Base-by-base conservation (phyloP, 2,329 filamentous ascomycete species). In the Alternaria novae-zelandiae region DNA sequence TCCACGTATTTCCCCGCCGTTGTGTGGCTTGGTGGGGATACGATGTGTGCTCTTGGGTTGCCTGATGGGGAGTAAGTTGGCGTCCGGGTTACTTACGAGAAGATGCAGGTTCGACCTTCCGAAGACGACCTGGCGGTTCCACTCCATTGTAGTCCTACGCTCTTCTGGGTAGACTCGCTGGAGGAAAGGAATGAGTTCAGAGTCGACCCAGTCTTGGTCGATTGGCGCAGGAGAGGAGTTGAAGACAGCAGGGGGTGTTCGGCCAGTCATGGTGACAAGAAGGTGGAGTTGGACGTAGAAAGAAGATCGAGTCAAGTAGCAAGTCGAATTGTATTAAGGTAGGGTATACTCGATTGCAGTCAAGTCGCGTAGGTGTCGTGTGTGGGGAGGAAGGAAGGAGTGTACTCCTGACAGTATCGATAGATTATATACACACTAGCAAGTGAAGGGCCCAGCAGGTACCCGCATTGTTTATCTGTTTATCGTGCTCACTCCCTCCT, bases 121-220 rank as follows among this genome's bases (percentile, higher is more conserved):
- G 7, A 32, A 13, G 7, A 28, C 13, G 5, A 66, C 32, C 2
- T 13, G n/a, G 11, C 54, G 15, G 11, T 49, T 12, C 66, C 63
- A 61, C 6, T 45, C 36, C 13, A 13, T 7, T 13, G 43, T 45
- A 3, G 57, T 11, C 30, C n/a, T 53, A 1, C 25, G n/a, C 6
- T 30, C 15, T 4, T 13, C 28, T 1, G 26, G 11, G 13, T 47
- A 66, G 15, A 46, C 57, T 0, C 21, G 20, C 26, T 54, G 21
- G 6, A 68, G 56, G 11, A 68, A 59, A 2, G 63, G 58, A 6
- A 68, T 51, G 0, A 68, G 58, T 30, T 68, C 66, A 3, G 36
- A 3, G 12, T 44, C 13, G 2, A 45, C 58, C 66, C 63, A 68
- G 3, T 53, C 28, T 20, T 58, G 43, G n/a, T 58, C 23, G 9